Evolutionary conservation across 2,329 filamentous ascomycete genomes (phyloP), one percentile per base, ranked within the genome.

Genomic region (Rhytidhysteron rufulum): DNA sequence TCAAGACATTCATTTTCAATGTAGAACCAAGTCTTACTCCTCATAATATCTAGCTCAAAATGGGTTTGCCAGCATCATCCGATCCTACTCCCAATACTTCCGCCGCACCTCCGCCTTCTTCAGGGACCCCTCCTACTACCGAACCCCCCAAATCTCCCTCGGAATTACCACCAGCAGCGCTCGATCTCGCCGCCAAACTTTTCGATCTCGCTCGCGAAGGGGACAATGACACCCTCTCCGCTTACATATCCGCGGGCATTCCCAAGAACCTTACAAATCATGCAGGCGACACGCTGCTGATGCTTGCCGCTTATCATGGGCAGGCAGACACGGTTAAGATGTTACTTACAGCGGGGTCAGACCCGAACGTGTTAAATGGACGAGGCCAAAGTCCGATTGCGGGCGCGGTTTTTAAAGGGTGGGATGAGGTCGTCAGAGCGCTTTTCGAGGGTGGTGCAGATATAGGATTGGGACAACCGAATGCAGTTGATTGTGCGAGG

Each of bases 341-440:
- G 43, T 71, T 88, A 9, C 60, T 87, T 1, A 67, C 76, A 20
- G 71, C 79, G 43, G 80, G 81, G 2, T 82, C 82, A 1, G 81
- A 87, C 52, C 74, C 82, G 0, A 86, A 88, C 59, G 70, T 75
- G 1, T 55, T 86, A 20, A 88, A 88, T 47, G 83, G 83, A 45
- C 66, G 77, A 32, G 80, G 80, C 0, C 85, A 88, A 63, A 85
- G 80, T 46, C 79, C 81, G 0, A 68, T 88, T 3, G 83, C 83
- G 0, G 84, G 85, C 0, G 83, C 83, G 0, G 79, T 88, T 7
- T 88, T 88, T 61, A 88, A 88, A 63, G 79, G 78, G 9, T 81
- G 84, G 54, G 74, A 77, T 40, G 77, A 75, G 4, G 79, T 87
- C 3, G 74, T 87, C 8, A 76, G 78, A 57, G 74, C 67, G 27